Evolutionary conservation across 306 rosid species (phyloP).

Genomic region (Adenanthera pavonina): DNA sequence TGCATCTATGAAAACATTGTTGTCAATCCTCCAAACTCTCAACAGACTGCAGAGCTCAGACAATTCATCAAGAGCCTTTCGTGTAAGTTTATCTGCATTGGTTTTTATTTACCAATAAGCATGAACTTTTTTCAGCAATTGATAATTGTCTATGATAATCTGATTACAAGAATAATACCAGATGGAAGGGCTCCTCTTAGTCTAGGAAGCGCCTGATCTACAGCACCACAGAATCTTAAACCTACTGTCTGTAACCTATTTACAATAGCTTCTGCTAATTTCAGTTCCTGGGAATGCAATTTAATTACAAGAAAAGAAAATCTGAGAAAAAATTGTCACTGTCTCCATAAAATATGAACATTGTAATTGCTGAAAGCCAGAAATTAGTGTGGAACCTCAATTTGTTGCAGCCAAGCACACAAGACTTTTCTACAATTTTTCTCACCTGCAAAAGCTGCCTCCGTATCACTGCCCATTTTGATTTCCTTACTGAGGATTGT

Average conservation of each 20-base stretch:
- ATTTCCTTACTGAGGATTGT: slow-evolving; percentile 84
- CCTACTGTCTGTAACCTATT: slow-evolving; percentile 92
- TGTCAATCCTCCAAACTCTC: slow-evolving; percentile 84
- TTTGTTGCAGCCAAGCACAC: slow-evolving; percentile 28
- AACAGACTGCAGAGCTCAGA: slow-evolving; percentile 75
- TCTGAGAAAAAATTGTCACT: slow-evolving; percentile 10
- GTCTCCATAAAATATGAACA: slow-evolving; percentile 16
- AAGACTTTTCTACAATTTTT: slow-evolving; percentile 23
- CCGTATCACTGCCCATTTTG: slow-evolving; percentile 88
- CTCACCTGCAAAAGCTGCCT: slow-evolving; percentile 94
- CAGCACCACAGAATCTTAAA: slow-evolving; percentile 88
- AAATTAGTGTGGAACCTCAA: slow-evolving; percentile 28
- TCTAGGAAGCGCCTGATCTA: slow-evolving; percentile 90
- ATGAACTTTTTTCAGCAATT: slow-evolving; percentile 23
- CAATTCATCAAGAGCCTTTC: slow-evolving; percentile 90
- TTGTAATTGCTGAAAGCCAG: slow-evolving; percentile 3
- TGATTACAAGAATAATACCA: slow-evolving; percentile 54
- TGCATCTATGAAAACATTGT: slow-evolving; percentile 75
- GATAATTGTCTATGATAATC: slow-evolving; percentile 26
- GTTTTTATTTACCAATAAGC: slow-evolving; percentile 39
- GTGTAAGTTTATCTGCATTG: slow-evolving; percentile 76
- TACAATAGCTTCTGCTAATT: slow-evolving; percentile 81
- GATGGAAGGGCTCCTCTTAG: slow-evolving; percentile 88
- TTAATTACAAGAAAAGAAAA: slow-evolving; percentile 29
- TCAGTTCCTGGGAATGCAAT: slow-evolving; percentile 67